These are phyloP conservation scores for Calonectria leucothoes DNA, from an alignment of 2,329 filamentous ascomycete genomes.

Conservation along the genomic window DNA sequence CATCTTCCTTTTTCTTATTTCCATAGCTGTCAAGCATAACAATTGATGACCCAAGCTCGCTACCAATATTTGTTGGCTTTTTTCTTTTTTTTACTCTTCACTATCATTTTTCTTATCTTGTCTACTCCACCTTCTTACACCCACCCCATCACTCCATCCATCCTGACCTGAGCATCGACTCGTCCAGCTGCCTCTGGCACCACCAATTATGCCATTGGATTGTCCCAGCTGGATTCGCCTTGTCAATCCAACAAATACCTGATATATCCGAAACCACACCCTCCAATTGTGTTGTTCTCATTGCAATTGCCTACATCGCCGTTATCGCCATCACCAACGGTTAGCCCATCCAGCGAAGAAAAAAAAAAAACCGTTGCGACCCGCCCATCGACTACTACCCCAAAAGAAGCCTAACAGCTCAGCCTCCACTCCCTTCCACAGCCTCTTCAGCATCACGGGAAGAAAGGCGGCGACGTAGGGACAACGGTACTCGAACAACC, in stretches of 20 bases:
- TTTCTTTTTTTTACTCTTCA: neutral
- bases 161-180: neutral
- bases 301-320: neutral
- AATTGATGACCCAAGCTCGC: neutral
- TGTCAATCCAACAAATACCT: neutral
- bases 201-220: neutral
- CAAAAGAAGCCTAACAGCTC: neutral
- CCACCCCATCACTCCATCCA: neutral
- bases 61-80: neutral
- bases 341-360: neutral
- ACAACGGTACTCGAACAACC: neutral
- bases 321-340: neutral
- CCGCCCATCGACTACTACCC: neutral
- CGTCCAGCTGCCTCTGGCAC: neutral
- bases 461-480: neutral
- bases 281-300: neutral
- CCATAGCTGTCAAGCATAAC: neutral
- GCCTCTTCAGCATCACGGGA: neutral
- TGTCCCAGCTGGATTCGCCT: neutral
- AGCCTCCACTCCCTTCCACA: conserved; percentile 9
- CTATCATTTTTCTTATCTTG: neutral
- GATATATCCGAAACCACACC: neutral
- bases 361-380: conserved; percentile 10
- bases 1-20: neutral
- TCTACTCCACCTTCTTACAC: neutral